phyloP scores from a whole-genome alignment of 1,284 basidiomycete species.

The Marasmius tenuissimus region DNA sequence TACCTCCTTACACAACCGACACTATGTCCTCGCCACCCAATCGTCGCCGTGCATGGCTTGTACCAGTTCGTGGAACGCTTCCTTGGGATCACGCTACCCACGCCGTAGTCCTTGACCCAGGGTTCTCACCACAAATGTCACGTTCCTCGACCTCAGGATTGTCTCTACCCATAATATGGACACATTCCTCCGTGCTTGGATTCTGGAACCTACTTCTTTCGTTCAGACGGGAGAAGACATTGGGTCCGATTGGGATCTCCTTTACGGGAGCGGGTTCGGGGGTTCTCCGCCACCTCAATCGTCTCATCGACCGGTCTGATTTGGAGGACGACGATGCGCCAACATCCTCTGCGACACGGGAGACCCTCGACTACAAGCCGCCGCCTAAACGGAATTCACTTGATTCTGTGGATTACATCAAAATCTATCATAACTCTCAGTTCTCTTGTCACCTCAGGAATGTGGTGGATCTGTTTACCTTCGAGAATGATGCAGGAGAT shows the following conservation, averaged over 20 bases:
- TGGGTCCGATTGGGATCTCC: constrained; percentile 54
- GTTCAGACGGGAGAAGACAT: constrained; percentile 34
- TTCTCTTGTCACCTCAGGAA: constrained; percentile 50
- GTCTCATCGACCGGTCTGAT: neutral
- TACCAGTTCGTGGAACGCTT: constrained; percentile 56
- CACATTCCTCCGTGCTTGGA: constrained; percentile 35
- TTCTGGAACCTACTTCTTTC: constrained; percentile 56
- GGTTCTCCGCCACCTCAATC: neutral
- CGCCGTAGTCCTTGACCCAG: constrained; percentile 38
- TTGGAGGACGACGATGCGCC: neutral
- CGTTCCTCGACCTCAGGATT: constrained; percentile 13
- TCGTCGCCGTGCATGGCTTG: constrained; percentile 54
- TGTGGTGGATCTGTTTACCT: constrained; percentile 52
- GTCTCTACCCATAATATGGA: constrained; percentile 45
- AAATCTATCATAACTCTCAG: constrained; percentile 56
- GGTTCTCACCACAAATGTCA: constrained; percentile 17
- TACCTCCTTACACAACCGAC: constrained; percentile 40
- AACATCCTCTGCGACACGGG: too few species aligned
- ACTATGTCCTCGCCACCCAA: constrained; percentile 30
- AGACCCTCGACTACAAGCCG: neutral
- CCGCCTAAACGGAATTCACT: neutral
- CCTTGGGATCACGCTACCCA: constrained; percentile 50
- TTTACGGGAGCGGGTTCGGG: constrained; percentile 39
- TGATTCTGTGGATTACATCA: constrained; percentile 48
- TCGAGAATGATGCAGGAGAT: constrained; percentile 17